phyloP scores from a whole-genome alignment of 2,329 filamentous ascomycete genomes.

The Pseudofabraea citricarpa region DNA sequence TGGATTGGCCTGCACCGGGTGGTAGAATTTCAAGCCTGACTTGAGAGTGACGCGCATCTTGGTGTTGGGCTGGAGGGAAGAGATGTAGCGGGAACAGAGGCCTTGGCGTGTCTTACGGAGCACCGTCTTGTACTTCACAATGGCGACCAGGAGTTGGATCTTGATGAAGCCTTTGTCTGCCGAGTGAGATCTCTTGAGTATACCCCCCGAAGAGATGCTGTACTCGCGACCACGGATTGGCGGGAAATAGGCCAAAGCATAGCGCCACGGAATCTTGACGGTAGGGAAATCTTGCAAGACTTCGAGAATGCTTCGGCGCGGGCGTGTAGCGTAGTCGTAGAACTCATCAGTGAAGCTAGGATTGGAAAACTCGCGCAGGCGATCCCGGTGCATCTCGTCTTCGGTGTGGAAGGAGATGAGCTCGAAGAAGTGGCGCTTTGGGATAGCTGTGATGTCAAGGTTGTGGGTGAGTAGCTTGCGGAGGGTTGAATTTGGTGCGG shows the following conservation, averaged over 20 bases:
- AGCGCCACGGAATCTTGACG: slow-evolving; percentile 74
- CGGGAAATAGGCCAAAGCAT: slow-evolving; percentile 70
- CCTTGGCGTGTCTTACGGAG: slow-evolving; percentile 80
- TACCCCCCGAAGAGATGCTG: slow-evolving; percentile 77
- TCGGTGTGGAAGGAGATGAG: slow-evolving; percentile 70
- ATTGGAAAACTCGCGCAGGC: slow-evolving; percentile 77
- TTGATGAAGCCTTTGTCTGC: slow-evolving; percentile 29
- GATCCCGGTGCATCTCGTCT: slow-evolving; percentile 69
- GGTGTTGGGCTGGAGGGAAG: slow-evolving; percentile 52
- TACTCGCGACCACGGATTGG: slow-evolving; percentile 85
- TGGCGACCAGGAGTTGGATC: slow-evolving; percentile 74
- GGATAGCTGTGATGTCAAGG: slow-evolving; percentile 85
- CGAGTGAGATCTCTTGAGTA: slow-evolving; percentile 16
- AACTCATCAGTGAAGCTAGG: slow-evolving; percentile 82
- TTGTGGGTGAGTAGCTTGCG: slow-evolving; percentile 75
- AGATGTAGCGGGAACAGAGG: slow-evolving; percentile 84
- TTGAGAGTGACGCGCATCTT: slow-evolving; percentile 54
- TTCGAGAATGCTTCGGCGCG: slow-evolving; percentile 85
- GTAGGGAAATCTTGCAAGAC: slow-evolving; percentile 85
- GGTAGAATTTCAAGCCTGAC: slow-evolving; percentile 43
- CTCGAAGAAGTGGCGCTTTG: slow-evolving; percentile 80
- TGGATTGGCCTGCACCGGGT: slow-evolving; percentile 34
- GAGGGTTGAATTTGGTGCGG: slow-evolving; percentile 42
- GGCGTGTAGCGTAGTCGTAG: slow-evolving; percentile 91
- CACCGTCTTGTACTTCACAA: slow-evolving; percentile 88